Evolutionary conservation across 352 stramenopile species (phyloP).

Genomic region (Phytophthora quininea): DNA sequence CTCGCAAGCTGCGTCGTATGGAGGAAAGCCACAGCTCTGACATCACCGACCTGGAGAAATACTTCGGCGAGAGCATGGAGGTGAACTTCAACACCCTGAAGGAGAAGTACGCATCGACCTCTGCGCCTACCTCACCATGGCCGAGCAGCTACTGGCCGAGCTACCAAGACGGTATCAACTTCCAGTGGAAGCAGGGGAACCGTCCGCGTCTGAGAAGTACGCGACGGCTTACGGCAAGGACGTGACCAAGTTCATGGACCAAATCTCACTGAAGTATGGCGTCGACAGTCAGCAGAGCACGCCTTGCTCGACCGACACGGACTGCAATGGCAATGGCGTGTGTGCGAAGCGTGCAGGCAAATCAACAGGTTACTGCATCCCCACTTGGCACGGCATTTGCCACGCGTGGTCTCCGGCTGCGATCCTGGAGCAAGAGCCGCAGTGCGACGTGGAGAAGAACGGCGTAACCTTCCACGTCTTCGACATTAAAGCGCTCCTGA

Average conservation of each 20-base stretch:
- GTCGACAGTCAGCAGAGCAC: not conserved
- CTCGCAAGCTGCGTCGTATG: conserved; percentile 5
- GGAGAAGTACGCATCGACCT: conserved; percentile 14
- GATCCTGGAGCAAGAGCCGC: conserved; percentile 33
- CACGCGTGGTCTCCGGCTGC: conserved; percentile 38
- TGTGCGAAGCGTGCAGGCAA: conserved; percentile 29
- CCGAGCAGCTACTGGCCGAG: conserved; percentile 41
- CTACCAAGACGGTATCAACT: not conserved
- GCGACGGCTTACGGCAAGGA: not conserved
- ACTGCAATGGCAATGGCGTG: conserved; percentile 6
- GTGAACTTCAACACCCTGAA: conserved; percentile 18
- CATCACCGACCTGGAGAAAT: conserved; percentile 23
- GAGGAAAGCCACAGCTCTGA: conserved; percentile 19
- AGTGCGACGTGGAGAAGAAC: conserved; percentile 32
- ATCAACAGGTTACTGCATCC: conserved; percentile 35
- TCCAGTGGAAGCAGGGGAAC: not conserved
- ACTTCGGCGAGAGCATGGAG: conserved; percentile 33
- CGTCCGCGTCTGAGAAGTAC: not conserved
- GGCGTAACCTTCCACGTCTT: conserved; percentile 36
- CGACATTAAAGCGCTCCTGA: conserved; percentile 42
- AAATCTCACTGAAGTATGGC: not conserved
- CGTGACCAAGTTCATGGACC: not conserved
- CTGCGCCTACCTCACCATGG: conserved; percentile 24
- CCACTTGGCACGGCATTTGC: conserved; percentile 39
- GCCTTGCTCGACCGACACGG: not conserved